phyloP scores from a whole-genome alignment of 2,329 filamentous ascomycete species.

The Ceratocystis harringtonii region DNA sequence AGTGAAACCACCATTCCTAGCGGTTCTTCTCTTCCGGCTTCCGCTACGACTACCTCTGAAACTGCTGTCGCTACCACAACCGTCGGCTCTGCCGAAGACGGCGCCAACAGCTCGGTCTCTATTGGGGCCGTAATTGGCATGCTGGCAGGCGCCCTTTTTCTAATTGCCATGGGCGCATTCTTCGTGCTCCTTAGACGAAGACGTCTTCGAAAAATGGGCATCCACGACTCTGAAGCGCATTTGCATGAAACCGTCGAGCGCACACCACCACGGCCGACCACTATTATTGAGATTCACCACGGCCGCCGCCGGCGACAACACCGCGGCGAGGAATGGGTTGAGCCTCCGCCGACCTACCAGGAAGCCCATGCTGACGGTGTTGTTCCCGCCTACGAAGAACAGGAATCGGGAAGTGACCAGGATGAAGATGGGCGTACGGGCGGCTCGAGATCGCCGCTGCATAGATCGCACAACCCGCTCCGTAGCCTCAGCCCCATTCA shows the following conservation, averaged over 20 bases:
- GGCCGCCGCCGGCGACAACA: conserved; percentile 9
- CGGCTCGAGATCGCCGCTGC: conserved; percentile 6
- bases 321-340: conserved; percentile 14
- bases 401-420: conserved; percentile 11
- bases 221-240: conserved; percentile 14
- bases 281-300: conserved; percentile 13
- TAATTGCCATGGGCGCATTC: conserved; percentile 12
- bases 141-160: conserved; percentile 7
- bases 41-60: background rate
- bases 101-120: background rate
- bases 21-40: background rate
- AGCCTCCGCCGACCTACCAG: conserved; percentile 15
- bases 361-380: conserved; percentile 16
- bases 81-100: background rate
- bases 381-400: conserved; percentile 14
- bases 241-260: conserved; percentile 12
- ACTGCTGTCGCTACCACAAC: background rate
- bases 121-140: conserved; percentile 10
- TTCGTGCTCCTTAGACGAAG: conserved; percentile 15
- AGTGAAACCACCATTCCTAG: background rate
- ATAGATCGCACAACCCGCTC: conserved; percentile 3
- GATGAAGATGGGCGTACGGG: conserved; percentile 3
- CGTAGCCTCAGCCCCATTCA: conserved; percentile 8
- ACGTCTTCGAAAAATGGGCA: conserved; percentile 11
- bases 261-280: conserved; percentile 6